A percentile compares a stretch with the other conserved stretches of the same genome.
phyloP scores from a whole-genome alignment of 1,284 basidiomycete species.

The Sparassis latifolia region DNA sequence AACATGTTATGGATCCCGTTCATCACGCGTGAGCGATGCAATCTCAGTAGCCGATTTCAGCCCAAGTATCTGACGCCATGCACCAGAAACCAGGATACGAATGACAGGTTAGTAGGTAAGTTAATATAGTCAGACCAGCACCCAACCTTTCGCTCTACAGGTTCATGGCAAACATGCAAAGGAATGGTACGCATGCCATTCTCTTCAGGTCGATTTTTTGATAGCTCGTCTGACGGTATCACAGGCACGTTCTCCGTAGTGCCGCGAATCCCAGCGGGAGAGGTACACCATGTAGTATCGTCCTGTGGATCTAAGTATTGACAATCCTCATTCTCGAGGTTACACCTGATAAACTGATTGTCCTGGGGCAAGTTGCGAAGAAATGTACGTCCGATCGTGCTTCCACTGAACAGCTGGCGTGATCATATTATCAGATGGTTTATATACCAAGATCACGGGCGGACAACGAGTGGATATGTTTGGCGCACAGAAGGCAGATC shows the following conservation, averaged over 20 bases:
- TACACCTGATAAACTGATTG: constrained; percentile 64
- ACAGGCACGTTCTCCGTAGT: constrained; percentile 64
- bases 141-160: constrained; percentile 16
- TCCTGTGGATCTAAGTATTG: too few relatives aligned
- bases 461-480: constrained; percentile 71
- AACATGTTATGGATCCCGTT: constrained; percentile 58
- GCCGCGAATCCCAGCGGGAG: constrained; percentile 64
- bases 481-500: constrained; percentile 67
- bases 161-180: constrained; percentile 72
- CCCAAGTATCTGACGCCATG: too few relatives aligned
- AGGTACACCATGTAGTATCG: constrained; percentile 24
- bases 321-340: constrained; percentile 28
- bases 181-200: constrained; percentile 41
- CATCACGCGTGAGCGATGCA: constrained; percentile 40
- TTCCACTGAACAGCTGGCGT: background rate
- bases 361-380: constrained; percentile 63
- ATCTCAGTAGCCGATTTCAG: background rate
- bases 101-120: constrained; percentile 32
- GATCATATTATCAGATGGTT: constrained; percentile 24
- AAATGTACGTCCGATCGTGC: constrained; percentile 39
- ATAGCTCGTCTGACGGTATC: background rate
- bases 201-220: background rate
- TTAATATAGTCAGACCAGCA: background rate
- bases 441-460: constrained; percentile 69
- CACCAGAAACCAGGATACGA: constrained; percentile 59